Evolutionary conservation across 2,329 filamentous ascomycete genomes (phyloP), one percentile per base, ranked within the genome.

Genomic region (Aspergillus arachidicola): DNA sequence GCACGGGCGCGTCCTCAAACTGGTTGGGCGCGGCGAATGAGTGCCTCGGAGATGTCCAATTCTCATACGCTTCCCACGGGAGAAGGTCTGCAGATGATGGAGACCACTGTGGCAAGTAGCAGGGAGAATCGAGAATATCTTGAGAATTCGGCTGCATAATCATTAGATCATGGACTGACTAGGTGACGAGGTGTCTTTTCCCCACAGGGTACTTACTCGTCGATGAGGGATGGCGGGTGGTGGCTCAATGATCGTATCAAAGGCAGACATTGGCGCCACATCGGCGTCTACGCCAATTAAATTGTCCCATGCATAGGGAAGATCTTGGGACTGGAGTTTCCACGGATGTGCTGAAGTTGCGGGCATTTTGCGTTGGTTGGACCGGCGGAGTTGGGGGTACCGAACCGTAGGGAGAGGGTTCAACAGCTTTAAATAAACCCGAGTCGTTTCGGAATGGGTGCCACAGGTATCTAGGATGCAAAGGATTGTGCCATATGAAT

Each of bases 341-440:
- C 34, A 38, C 21, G 32, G 51, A 14, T 23, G 21, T 14, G 30
- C 32, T 5, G 51, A 55, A 36, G 51, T 36, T 36, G 30, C 26
- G 30, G 50, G 30, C 51, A 55, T 55, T 55, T 55, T 55, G 51
- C n/a, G 34, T 55, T 55, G 34, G 34, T 41, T 26, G 51, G n/a
- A 26, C n/a, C 26, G 21, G 21, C n/a, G 30, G 51, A 19, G 28
- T 34, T 21, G n/a, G 19, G n/a, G 19, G 11, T 21, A 46, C 21
- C 6, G 32, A 32, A n/a, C 30, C 51, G 36, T 14, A 14, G 9
- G 28, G 19, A 36, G 34, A 36, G 28, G 51, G 30, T 36, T 21
- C 21, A 28, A 38, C 26, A 38, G 51, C 28, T 34, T 55, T 55
- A 55, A 55, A 55, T 55, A 55, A 32, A 23, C 28, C 21, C 11